Percentiles rank a stretch among this genome's conserved stretches.
Conservation (phyloP, 2,329 filamentous ascomycete species). For the Colletotrichum simmondsii region DNA sequence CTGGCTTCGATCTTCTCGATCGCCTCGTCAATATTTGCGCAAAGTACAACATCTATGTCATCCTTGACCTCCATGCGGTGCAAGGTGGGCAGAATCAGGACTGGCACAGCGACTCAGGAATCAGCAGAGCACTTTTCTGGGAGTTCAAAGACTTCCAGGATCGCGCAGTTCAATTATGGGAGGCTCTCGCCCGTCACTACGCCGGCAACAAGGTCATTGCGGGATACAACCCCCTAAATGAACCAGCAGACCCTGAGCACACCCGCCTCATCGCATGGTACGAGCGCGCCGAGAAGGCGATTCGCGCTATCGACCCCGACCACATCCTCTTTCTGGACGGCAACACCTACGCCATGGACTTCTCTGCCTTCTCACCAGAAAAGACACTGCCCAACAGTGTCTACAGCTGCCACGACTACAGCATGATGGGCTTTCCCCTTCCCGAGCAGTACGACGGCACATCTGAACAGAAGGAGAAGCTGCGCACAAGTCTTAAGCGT, state of each 20-base stretch:
- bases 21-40: conserved; percentile 58
- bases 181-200: conserved; percentile 53
- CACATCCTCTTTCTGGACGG: conserved; percentile 58
- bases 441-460: conserved; percentile 52
- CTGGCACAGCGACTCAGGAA: conserved; percentile 55
- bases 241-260: conserved; percentile 39
- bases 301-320: conserved; percentile 49
- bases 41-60: conserved; percentile 54
- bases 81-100: conserved; percentile 60
- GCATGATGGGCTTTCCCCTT: conserved; percentile 59
- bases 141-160: conserved; percentile 59
- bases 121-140: conserved; percentile 55
- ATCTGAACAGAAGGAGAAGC: conserved; percentile 51
- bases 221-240: conserved; percentile 48
- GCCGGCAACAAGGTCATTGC: conserved; percentile 54
- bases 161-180: conserved; percentile 56
- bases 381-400: conserved; percentile 58
- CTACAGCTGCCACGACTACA: conserved; percentile 66
- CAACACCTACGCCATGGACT: conserved; percentile 63
- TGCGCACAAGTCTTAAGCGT: conserved; percentile 51
- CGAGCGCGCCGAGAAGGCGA: conserved; percentile 44
- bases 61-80: conserved; percentile 56
- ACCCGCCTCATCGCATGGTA: conserved; percentile 49
- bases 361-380: conserved; percentile 50
- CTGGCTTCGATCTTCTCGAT: conserved; percentile 61